Conservation (phyloP, 106 monocot species). For the Apostasia ramifera region DNA sequence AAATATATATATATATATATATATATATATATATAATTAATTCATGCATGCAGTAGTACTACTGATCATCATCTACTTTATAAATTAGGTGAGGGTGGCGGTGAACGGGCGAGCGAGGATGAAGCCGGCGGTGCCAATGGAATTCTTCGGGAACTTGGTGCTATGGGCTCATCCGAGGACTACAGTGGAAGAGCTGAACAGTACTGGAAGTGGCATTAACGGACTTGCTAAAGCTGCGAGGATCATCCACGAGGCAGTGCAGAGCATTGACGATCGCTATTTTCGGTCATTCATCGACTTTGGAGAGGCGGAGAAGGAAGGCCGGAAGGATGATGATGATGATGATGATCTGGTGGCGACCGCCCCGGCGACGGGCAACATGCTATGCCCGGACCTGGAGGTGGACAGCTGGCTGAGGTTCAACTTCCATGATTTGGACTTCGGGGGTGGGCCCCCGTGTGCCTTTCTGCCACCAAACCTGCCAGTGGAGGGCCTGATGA, state of each 20-base stretch:
- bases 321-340: not conserved
- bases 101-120: constrained; percentile 50
- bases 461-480: constrained; percentile 24
- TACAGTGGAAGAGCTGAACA: constrained; percentile 12
- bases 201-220: not conserved
- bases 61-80: too few species aligned
- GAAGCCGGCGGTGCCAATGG: constrained; percentile 20
- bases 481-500: constrained; percentile 39
- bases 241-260: constrained; percentile 28
- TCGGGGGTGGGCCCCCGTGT: constrained; percentile 37
- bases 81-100: constrained; percentile 18
- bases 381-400: constrained; percentile 51
- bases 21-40: too few species aligned
- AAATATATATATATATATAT: too few species aligned
- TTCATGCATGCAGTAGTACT: too few species aligned
- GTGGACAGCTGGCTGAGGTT: constrained; percentile 70
- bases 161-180: constrained; percentile 36
- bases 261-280: constrained; percentile 24
- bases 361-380: constrained; percentile 7
- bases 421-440: constrained; percentile 49
- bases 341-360: constrained; percentile 18
- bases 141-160: constrained; percentile 67
- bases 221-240: constrained; percentile 1
- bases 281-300: constrained; percentile 81
- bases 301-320: constrained; percentile 13